Evolutionary conservation across 352 stramenopile species (phyloP).

Genomic region (Phytophthora tubulina): DNA sequence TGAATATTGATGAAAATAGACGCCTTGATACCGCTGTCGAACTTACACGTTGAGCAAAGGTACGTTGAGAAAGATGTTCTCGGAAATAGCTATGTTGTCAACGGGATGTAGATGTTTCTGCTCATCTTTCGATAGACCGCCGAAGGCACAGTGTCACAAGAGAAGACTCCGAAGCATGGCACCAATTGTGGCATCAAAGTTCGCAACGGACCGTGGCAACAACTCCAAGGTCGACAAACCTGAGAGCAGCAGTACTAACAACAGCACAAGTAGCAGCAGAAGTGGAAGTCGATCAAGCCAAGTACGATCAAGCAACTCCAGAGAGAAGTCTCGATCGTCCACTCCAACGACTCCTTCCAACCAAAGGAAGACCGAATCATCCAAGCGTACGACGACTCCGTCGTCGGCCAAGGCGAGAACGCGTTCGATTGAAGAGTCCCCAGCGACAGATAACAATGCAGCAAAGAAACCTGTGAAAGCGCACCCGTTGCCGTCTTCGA

Average conservation of each 20-base stretch:
- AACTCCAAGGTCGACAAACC: conserved; percentile 26
- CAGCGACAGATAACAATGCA: conserved; percentile 11
- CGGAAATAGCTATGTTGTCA: not conserved
- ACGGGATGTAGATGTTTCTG: not conserved
- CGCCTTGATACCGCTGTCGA: conserved; percentile 19
- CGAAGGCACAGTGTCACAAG: not conserved
- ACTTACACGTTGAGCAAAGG: not conserved
- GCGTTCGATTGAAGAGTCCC: not conserved
- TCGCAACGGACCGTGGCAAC: conserved; percentile 21
- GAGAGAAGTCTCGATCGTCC: conserved; percentile 25
- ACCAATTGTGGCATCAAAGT: conserved; percentile 26
- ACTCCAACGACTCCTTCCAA: conserved; percentile 15
- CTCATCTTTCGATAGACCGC: conserved; percentile 13
- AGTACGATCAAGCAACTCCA: conserved; percentile 10
- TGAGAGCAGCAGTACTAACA: conserved; percentile 12
- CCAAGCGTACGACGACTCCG: conserved; percentile 18
- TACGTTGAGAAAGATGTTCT: conserved; percentile 15
- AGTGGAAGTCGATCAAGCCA: conserved; percentile 31
- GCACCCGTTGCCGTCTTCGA: conserved; percentile 60
- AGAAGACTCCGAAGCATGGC: conserved; percentile 23
- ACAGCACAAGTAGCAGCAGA: conserved; percentile 23
- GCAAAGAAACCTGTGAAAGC: conserved; percentile 28
- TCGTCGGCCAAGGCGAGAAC: conserved; percentile 23
- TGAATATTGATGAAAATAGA: conserved; percentile 38
- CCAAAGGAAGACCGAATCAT: conserved; percentile 24